Evolutionary conservation across 164 flowering plant species (phyloP), one percentile per base, ranked within the genome.

Genomic region (Vitis cinerea): DNA sequence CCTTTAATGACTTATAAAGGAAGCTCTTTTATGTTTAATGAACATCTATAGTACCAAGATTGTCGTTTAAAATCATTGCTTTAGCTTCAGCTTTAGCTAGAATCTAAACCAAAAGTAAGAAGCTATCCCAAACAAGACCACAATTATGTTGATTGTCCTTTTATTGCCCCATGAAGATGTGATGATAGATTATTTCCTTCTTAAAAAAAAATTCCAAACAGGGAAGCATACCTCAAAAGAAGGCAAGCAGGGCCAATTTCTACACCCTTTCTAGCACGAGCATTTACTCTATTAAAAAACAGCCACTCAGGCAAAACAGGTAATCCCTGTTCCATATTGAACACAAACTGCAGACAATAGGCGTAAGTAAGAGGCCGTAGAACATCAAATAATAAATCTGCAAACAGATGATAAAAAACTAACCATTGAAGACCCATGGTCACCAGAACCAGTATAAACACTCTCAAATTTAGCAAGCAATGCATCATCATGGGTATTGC

Each of bases 221-320:
- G 13, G 47, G 47, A 7, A 66, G 27, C 54, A 66, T 79, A 91
- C 99, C 98, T 90, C 50, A 91, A 60, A 68, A 85, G 84, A 78
- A 91, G 29, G 53, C 83, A 82, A 75, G 83, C 78, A 30, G 91
- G 97, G 65, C 99, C 98, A 65, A 91, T 55, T 68, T 84, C 89
- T 10, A 88, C 61, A 57, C 91, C 91, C 69, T 79, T 90, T 79
- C 97, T 87, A 8, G 88, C 92, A 76, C 97, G 97, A 31, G 89
- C 88, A 84, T 86, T 93, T 12, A 93, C 88, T 78, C 99, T 82
- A 70, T 84, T 91, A 64, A 95, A 95, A 80, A 76, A 83, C 67
- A 95, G 69, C 99, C 98, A 93, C 70, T 96, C 98, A n/a, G 97
- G 89, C 73, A 83, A 77, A 68, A 92, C 78, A 69, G 99, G 99